These are phyloP conservation scores for Penicillium diatomitis DNA, from an alignment of 495 filamentous ascomycete genomes.

Conservation along the genomic window DNA sequence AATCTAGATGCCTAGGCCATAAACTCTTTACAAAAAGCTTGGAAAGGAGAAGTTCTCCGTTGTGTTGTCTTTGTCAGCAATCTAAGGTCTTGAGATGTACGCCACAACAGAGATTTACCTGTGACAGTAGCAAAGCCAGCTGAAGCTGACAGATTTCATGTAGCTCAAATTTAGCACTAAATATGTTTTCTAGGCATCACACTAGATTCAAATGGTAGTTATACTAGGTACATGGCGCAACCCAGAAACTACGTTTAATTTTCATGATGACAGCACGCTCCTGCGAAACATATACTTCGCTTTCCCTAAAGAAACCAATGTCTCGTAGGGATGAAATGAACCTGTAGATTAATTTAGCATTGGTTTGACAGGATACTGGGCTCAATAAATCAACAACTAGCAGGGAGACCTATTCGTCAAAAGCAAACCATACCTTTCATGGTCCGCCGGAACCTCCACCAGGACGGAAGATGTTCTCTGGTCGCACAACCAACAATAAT, in stretches of 20 bases:
- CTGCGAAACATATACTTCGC: conserved; percentile 1
- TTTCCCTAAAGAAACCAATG: conserved; percentile 1
- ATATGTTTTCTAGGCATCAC: not conserved
- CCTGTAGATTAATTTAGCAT: not conserved
- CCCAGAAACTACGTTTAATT: not conserved
- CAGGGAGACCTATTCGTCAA: not conserved
- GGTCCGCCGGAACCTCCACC: not conserved
- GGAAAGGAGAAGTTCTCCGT: too few species aligned
- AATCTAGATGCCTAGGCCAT: too few species aligned
- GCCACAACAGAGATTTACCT: not conserved
- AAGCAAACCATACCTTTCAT: not conserved
- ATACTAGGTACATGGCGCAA: not conserved
- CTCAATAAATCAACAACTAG: not conserved
- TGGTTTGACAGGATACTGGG: not conserved
- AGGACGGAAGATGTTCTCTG: not conserved
- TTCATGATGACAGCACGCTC: conserved; percentile 1
- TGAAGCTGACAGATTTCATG: not conserved
- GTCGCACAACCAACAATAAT: conserved; percentile 1
- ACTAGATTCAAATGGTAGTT: not conserved
- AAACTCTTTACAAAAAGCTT: too few species aligned
- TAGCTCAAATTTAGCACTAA: not conserved
- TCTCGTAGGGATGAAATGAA: not conserved
- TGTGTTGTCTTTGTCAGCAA: too few species aligned
- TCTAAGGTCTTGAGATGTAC: not conserved
- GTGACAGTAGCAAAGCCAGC: not conserved